Conservation (phyloP, 2,329 filamentous ascomycete species). For the Trichoderma semiorbis region DNA sequence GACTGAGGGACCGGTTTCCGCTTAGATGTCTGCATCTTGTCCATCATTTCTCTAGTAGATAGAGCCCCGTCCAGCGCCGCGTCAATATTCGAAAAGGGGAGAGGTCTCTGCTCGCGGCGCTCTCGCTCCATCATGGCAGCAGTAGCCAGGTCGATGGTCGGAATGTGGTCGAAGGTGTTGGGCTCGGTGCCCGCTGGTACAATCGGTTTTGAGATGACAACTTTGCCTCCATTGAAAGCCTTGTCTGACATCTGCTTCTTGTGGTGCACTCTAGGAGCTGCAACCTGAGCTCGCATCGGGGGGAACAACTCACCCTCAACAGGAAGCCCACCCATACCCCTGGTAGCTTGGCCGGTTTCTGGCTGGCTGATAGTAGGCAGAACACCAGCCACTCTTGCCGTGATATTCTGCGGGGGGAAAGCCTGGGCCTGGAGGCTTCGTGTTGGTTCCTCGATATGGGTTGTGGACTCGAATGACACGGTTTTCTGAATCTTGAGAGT, state of each 20-base stretch:
- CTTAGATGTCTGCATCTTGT: constrained; percentile 36
- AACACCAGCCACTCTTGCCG: constrained; percentile 15
- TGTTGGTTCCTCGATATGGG: not conserved
- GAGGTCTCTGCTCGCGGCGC: constrained; percentile 35
- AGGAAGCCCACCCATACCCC: constrained; percentile 38
- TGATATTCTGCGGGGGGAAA: not conserved
- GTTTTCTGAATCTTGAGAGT: not conserved
- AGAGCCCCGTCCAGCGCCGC: constrained; percentile 34
- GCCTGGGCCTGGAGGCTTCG: constrained; percentile 19
- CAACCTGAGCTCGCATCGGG: constrained; percentile 34
- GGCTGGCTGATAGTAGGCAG: constrained; percentile 40
- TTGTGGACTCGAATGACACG: not conserved
- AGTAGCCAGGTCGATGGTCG: constrained; percentile 48
- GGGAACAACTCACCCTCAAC: constrained; percentile 42
- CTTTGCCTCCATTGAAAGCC: constrained; percentile 34
- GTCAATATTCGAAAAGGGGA: constrained; percentile 31
- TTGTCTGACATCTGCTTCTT: constrained; percentile 18
- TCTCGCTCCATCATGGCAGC: constrained; percentile 47
- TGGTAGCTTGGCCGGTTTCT: constrained; percentile 33
- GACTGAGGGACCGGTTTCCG: constrained; percentile 35
- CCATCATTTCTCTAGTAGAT: constrained; percentile 33
- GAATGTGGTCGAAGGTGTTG: constrained; percentile 44
- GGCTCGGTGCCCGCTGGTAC: constrained; percentile 33
- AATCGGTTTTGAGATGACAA: constrained; percentile 50
- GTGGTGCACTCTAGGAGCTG: constrained; percentile 20